A percentile compares a stretch with the other conserved stretches of the same genome.
Conservation (phyloP, 2,329 filamentous ascomycete genomes). For the Dryadomyces quercivorus region DNA sequence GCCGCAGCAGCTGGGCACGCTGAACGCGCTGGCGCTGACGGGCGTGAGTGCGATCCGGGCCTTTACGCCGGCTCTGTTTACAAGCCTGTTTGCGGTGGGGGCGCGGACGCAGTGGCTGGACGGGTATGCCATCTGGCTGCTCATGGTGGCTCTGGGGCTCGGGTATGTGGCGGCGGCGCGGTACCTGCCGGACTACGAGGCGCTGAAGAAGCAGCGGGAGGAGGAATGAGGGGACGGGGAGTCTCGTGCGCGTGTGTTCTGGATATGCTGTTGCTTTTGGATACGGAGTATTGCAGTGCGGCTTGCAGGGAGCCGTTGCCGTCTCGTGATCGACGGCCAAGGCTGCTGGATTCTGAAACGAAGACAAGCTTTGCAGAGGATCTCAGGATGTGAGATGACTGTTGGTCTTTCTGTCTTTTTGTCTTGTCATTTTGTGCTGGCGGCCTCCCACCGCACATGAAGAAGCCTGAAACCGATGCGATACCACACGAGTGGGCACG, state of each 20-base stretch:
- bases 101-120: slow-evolving; percentile 46
- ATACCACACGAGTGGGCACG: not conserved
- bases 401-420: not conserved
- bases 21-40: slow-evolving; percentile 60
- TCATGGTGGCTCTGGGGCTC: slow-evolving; percentile 30
- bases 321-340: too few species aligned
- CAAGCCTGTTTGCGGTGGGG: slow-evolving; percentile 56
- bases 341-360: not conserved
- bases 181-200: slow-evolving; percentile 24
- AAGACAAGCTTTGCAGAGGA: not conserved
- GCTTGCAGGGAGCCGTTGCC: too few species aligned
- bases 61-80: slow-evolving; percentile 52
- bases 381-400: not conserved
- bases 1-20: slow-evolving; percentile 50
- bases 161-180: slow-evolving; percentile 20
- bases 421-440: not conserved
- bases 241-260: too few species aligned
- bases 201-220: slow-evolving; percentile 10
- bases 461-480: slow-evolving; percentile 1
- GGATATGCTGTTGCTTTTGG: too few species aligned
- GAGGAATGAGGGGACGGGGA: not conserved
- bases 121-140: slow-evolving; percentile 56
- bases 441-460: not conserved
- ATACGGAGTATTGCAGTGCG: too few species aligned
- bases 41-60: slow-evolving; percentile 48